A percentile compares a stretch with the other conserved stretches of the same genome.
Conservation (phyloP, 129 eudicot species). For the Pittosporum tobira region DNA sequence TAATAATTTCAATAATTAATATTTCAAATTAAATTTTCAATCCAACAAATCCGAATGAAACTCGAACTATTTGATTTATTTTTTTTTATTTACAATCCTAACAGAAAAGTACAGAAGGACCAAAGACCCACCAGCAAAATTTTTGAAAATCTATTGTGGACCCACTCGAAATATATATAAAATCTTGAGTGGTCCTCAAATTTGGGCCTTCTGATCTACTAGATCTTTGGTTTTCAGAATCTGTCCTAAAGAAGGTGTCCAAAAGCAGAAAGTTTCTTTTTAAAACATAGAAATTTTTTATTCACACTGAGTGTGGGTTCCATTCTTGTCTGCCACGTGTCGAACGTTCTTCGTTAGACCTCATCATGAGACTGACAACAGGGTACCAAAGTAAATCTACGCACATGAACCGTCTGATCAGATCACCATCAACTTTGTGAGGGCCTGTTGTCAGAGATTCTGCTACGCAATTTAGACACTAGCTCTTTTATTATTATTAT, state of each 20-base stretch:
- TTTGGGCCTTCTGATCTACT: conserved; percentile 2
- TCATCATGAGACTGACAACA: conserved; percentile 9
- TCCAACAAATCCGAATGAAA: too few relatives aligned
- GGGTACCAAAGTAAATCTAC: neutral
- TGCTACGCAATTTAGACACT: too few relatives aligned
- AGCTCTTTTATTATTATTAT: too few relatives aligned
- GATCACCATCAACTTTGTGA: neutral
- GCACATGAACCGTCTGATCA: neutral
- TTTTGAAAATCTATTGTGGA: conserved; percentile 26
- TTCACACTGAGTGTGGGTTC: conserved; percentile 6
- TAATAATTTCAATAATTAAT: too few relatives aligned
- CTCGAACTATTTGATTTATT: too few relatives aligned
- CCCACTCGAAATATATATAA: conserved; percentile 4
- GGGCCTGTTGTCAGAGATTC: too few relatives aligned
- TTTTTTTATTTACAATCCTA: too few relatives aligned
- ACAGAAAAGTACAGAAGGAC: too few relatives aligned
- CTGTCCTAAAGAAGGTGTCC: conserved; percentile 10
- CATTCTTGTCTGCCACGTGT: conserved; percentile 29
- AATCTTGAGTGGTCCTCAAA: conserved; percentile 20
- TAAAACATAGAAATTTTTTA: neutral
- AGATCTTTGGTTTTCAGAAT: conserved; percentile 8
- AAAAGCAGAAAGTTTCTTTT: conserved; percentile 7
- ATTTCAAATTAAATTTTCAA: too few relatives aligned
- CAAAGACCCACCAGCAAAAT: conserved; percentile 18
- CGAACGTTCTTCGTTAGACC: neutral